Evolutionary conservation across 2,329 filamentous ascomycete genomes (phyloP).

Genomic region (Hypomyces perniciosus): DNA sequence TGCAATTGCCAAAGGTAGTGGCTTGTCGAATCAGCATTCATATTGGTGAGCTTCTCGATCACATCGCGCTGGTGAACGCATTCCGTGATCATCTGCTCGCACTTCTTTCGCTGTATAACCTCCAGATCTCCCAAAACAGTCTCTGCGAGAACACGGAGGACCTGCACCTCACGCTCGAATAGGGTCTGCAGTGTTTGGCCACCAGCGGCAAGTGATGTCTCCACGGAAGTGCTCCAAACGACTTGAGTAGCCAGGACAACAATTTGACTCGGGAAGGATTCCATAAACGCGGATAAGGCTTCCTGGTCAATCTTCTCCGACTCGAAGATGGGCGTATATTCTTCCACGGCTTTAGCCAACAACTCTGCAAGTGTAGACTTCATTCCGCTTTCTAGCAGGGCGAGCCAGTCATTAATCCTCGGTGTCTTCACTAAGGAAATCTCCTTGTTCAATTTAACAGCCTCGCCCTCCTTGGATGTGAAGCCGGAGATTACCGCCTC

Average conservation of each 20-base stretch:
- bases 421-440: constrained; percentile 91
- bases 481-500: constrained; percentile 86
- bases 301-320: constrained; percentile 62
- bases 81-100: constrained; percentile 96
- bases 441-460: constrained; percentile 79
- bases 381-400: constrained; percentile 86
- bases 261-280: constrained; percentile 83
- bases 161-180: constrained; percentile 75
- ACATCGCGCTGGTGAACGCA: constrained; percentile 96
- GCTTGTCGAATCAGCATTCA: constrained; percentile 65
- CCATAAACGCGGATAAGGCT: constrained; percentile 74
- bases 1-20: constrained; percentile 92
- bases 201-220: constrained; percentile 66
- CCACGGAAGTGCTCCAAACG: constrained; percentile 86
- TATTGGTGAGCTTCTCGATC: constrained; percentile 76
- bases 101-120: constrained; percentile 85
- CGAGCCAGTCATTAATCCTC: constrained; percentile 98
- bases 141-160: constrained; percentile 78
- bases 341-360: constrained; percentile 75
- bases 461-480: constrained; percentile 91
- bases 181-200: constrained; percentile 64
- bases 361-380: constrained; percentile 88
- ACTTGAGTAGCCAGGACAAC: constrained; percentile 91
- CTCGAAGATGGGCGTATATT: constrained; percentile 73
- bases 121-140: constrained; percentile 88